Conservation (phyloP, 148 eudicot species). For the Rhododendron simsii region DNA sequence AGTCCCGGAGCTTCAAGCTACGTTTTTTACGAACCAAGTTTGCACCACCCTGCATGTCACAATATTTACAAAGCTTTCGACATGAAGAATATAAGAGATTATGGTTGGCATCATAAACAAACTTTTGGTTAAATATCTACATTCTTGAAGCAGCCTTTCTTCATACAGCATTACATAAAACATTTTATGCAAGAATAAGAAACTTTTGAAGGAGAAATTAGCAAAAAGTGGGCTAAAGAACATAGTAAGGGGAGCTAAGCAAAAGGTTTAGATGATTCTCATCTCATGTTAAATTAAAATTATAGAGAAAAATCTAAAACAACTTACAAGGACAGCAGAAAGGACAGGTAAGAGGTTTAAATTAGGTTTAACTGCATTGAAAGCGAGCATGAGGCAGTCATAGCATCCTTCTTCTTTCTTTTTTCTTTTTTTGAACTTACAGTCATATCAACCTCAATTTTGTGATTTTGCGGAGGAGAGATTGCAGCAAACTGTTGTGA, state of each 20-base stretch:
- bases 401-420: not conserved
- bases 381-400: not conserved
- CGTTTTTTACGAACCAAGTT: conserved; percentile 48
- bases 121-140: not conserved
- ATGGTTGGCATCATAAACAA: not conserved
- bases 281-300: not conserved
- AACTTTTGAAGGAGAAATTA: not conserved
- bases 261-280: not conserved
- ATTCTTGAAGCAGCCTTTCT: not conserved
- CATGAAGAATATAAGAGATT: not conserved
- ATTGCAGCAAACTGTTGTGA: not conserved
- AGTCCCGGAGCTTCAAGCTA: conserved; percentile 69
- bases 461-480: not conserved
- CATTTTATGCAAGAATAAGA: not conserved
- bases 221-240: not conserved
- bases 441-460: not conserved
- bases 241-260: not conserved
- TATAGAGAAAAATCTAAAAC: not conserved
- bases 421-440: not conserved
- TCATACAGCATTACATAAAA: not conserved
- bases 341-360: not conserved
- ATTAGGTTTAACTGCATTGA: not conserved
- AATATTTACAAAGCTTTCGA: not conserved
- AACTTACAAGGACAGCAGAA: not conserved
- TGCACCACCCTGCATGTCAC: conserved; percentile 63